phyloP scores from a whole-genome alignment of 164 flowering plant genomes.

The Chimonanthus salicifolius region DNA sequence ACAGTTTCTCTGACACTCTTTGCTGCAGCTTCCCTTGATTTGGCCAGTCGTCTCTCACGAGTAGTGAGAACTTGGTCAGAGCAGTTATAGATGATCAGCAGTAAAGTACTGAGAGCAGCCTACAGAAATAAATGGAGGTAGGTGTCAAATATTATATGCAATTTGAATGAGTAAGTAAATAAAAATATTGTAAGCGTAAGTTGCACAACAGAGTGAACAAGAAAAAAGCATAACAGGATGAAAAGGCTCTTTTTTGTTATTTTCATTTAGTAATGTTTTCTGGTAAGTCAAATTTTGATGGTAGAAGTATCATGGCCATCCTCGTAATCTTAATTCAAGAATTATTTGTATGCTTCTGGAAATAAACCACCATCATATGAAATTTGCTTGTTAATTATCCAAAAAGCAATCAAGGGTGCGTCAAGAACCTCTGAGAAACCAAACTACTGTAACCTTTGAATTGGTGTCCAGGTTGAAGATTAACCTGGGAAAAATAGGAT shows the following conservation, averaged over 20 bases:
- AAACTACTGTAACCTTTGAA: too few species aligned
- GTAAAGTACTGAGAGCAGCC: slow-evolving; percentile 64
- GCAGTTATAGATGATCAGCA: slow-evolving; percentile 77
- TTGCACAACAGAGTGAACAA: background rate
- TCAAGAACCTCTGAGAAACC: too few species aligned
- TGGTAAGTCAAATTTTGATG: background rate
- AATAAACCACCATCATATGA: background rate
- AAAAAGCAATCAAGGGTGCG: too few species aligned
- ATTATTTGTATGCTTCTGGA: background rate
- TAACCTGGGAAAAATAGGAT: too few species aligned
- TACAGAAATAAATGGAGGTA: slow-evolving; percentile 15
- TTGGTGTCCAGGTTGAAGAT: too few species aligned
- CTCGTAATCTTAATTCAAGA: background rate
- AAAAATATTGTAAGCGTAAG: background rate
- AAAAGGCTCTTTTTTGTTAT: background rate
- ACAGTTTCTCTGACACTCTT: slow-evolving; percentile 84
- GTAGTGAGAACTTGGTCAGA: slow-evolving; percentile 90
- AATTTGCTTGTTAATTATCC: too few species aligned
- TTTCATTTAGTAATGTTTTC: background rate
- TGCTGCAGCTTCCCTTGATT: slow-evolving; percentile 85
- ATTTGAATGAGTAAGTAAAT: background rate
- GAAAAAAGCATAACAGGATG: background rate
- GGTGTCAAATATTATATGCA: background rate
- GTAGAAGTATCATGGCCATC: background rate
- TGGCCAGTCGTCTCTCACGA: slow-evolving; percentile 69